A percentile compares a stretch with the other conserved stretches of the same genome.
These are phyloP conservation scores for Purpureocillium takamizusanense DNA, from an alignment of 2,329 filamentous ascomycete genomes.

Conservation along the genomic window DNA sequence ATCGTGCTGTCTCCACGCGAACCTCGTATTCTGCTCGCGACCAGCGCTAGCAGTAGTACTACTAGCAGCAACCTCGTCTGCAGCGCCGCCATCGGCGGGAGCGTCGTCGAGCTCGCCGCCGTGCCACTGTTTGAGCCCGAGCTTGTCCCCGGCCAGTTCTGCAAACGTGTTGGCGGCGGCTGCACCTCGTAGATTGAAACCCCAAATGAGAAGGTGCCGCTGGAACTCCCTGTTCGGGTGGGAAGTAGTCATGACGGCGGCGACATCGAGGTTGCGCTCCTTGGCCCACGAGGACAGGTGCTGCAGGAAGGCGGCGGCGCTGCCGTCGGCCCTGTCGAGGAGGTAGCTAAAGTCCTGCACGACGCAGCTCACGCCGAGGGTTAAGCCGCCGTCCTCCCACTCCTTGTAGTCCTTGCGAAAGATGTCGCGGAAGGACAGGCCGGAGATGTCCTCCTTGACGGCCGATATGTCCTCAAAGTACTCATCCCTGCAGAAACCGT, in stretches of 20 bases:
- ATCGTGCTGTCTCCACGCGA: conserved; percentile 59
- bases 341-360: conserved; percentile 56
- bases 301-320: conserved; percentile 33
- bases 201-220: conserved; percentile 62
- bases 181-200: conserved; percentile 37
- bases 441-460: conserved; percentile 60
- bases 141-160: conserved; percentile 27
- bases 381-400: conserved; percentile 50
- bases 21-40: conserved; percentile 31
- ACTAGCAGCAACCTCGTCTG: no score
- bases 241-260: conserved; percentile 61
- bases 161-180: conserved; percentile 47
- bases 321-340: conserved; percentile 37
- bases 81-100: conserved; percentile 10
- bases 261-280: conserved; percentile 53
- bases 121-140: conserved; percentile 49
- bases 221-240: conserved; percentile 45
- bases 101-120: conserved; percentile 33
- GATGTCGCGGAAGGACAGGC: conserved; percentile 54
- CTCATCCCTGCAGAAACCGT: conserved; percentile 37
- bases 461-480: conserved; percentile 52
- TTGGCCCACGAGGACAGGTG: conserved; percentile 42
- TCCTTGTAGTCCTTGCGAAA: conserved; percentile 80
- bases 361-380: conserved; percentile 59
- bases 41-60: no score